phyloP scores from a whole-genome alignment of 768 basidiomycete species.

The Leccinum disarticulatum region DNA sequence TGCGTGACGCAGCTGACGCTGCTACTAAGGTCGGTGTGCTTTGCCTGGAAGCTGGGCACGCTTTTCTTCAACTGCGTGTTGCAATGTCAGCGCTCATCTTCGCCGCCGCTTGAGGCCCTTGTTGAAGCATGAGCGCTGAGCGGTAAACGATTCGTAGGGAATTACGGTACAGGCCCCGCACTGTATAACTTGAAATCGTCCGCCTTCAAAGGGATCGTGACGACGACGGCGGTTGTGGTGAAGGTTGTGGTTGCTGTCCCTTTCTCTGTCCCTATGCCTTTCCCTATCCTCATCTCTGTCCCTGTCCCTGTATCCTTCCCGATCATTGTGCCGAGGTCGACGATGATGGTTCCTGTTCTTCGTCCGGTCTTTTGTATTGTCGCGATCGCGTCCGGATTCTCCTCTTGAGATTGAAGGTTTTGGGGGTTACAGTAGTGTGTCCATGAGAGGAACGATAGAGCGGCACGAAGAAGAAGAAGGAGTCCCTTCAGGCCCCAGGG shows the following conservation, averaged over 20 bases:
- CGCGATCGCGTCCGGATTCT: conserved; percentile 15
- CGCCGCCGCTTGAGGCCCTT: conserved; percentile 31
- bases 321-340: no score
- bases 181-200: no score
- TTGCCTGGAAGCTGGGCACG: conserved; percentile 40
- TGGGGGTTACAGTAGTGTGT: conserved; percentile 18
- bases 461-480: no score
- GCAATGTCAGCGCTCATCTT: conserved; percentile 38
- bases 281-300: no score
- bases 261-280: conserved; percentile 2
- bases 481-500: neutral
- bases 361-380: conserved; percentile 10
- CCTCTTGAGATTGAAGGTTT: conserved; percentile 23
- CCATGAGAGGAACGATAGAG: conserved; percentile 11
- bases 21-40: conserved; percentile 43
- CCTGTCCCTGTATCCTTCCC: no score
- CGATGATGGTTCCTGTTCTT: no score
- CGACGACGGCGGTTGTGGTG: conserved; percentile 1
- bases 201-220: no score
- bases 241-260: neutral
- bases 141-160: conserved; percentile 56
- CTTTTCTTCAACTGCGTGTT: conserved; percentile 40
- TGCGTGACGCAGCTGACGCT: no score
- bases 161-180: no score
- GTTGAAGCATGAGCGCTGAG: conserved; percentile 47